These are phyloP conservation scores for Ophiocordyceps polyrhachis-furcata DNA, from an alignment of 2,329 filamentous ascomycete species.

Conservation along the genomic window DNA sequence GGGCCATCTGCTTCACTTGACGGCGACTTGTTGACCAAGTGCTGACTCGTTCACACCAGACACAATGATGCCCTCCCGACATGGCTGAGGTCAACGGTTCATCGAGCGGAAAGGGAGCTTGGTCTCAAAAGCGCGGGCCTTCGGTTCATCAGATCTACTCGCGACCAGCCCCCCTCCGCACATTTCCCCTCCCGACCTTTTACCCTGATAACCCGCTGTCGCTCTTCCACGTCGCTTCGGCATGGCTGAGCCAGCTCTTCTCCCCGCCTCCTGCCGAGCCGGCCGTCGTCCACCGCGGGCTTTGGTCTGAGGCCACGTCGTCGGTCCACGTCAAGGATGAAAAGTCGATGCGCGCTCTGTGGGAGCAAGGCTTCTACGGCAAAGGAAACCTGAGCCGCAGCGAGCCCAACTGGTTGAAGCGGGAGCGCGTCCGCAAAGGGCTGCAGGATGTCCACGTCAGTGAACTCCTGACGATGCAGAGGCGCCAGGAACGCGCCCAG, in stretches of 20 bases:
- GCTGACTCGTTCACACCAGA: slow-evolving; percentile 10
- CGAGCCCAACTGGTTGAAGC: slow-evolving; percentile 81
- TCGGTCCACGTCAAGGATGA: slow-evolving; percentile 72
- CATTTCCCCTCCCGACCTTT: slow-evolving; percentile 70
- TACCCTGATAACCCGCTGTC: slow-evolving; percentile 88
- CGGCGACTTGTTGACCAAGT: neutral
- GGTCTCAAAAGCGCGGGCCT: slow-evolving; percentile 14
- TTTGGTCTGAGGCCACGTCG: slow-evolving; percentile 65
- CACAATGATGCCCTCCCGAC: slow-evolving; percentile 26
- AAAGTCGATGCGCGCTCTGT: slow-evolving; percentile 58
- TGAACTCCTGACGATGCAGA: slow-evolving; percentile 59
- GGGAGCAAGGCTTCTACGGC: slow-evolving; percentile 96
- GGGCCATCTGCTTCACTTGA: slow-evolving; percentile 4
- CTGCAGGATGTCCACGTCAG: slow-evolving; percentile 49
- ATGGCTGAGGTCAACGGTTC: slow-evolving; percentile 22
- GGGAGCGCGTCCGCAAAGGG: slow-evolving; percentile 57
- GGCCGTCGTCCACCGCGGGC: slow-evolving; percentile 45
- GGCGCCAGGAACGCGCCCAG: slow-evolving; percentile 63
- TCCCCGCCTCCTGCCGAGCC: slow-evolving; percentile 47
- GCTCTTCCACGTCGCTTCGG: slow-evolving; percentile 58
- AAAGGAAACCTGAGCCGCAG: slow-evolving; percentile 86
- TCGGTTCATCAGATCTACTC: slow-evolving; percentile 58
- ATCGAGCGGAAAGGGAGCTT: slow-evolving; percentile 2
- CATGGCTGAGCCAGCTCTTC: slow-evolving; percentile 57
- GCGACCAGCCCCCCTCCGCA: slow-evolving; percentile 60